Conservation (phyloP, 192 early-diverging fungal species). For the Mortierella alpina region DNA sequence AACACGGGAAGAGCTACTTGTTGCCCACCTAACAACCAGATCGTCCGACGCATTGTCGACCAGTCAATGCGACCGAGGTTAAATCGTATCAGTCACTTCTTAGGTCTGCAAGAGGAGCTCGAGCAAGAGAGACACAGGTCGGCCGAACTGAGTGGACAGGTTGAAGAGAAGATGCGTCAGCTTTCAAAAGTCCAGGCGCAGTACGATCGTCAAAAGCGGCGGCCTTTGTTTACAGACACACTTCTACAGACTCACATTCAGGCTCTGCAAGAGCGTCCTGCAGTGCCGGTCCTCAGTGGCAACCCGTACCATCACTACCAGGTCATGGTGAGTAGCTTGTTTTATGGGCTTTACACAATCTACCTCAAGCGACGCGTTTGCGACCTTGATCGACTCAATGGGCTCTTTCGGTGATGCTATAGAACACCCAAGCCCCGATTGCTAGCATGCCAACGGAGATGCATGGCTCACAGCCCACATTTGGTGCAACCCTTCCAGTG, state of each 20-base stretch:
- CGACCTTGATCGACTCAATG: no score
- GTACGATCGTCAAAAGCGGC: conserved; percentile 26
- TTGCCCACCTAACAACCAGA: no score
- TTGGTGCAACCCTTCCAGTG: no score
- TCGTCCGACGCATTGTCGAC: no score
- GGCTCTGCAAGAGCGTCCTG: not conserved
- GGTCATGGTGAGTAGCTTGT: not conserved
- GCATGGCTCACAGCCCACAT: no score
- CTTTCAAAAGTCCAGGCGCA: conserved; percentile 59
- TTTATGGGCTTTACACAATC: no score
- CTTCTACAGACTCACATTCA: not conserved
- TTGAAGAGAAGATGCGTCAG: conserved; percentile 64
- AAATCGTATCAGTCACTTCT: not conserved
- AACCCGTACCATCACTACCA: conserved; percentile 7
- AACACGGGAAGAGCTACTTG: no score
- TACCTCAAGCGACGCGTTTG: no score
- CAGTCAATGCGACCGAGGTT: not conserved
- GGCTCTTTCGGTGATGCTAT: no score
- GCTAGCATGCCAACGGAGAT: no score
- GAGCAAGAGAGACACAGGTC: conserved; percentile 52
- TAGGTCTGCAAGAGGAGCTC: conserved; percentile 51
- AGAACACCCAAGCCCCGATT: no score
- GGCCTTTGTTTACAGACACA: conserved; percentile 13
- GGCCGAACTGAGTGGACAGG: conserved; percentile 47
- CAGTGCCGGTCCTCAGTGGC: not conserved